phyloP scores from a whole-genome alignment of 1,139 yeast genomes.

The Sugiyamaella paludigena region DNA sequence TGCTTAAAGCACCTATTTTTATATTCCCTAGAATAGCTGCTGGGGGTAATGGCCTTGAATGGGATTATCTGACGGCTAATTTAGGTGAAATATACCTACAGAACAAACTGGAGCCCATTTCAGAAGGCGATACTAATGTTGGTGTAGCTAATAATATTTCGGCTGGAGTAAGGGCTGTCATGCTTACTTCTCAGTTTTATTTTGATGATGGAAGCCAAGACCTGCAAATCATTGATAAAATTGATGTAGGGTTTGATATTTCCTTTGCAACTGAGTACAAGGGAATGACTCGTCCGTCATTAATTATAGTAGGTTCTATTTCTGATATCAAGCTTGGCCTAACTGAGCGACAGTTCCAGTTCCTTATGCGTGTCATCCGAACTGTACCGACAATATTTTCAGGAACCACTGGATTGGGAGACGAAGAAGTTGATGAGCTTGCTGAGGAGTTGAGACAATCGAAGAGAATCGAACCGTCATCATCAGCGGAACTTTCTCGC shows the following conservation, averaged over 20 bases:
- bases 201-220: constrained; percentile 50
- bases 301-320: constrained; percentile 57
- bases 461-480: constrained; percentile 20
- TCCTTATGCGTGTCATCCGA: constrained; percentile 54
- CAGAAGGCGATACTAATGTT: constrained; percentile 17
- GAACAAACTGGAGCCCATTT: constrained; percentile 51
- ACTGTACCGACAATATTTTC: constrained; percentile 58
- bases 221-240: constrained; percentile 64
- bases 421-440: constrained; percentile 60
- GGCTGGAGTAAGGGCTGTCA: constrained; percentile 72
- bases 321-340: constrained; percentile 65
- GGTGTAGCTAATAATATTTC: constrained; percentile 45
- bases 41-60: constrained; percentile 1
- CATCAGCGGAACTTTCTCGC: constrained; percentile 12
- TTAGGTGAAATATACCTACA: constrained; percentile 80
- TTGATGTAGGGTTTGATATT: constrained; percentile 64
- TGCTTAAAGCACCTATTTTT: constrained; percentile 76
- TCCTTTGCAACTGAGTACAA: constrained; percentile 48
- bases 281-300: constrained; percentile 47
- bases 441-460: constrained; percentile 32
- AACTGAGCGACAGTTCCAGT: constrained; percentile 74
- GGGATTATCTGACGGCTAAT: constrained; percentile 55
- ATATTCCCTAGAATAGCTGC: constrained; percentile 63
- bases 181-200: constrained; percentile 58
- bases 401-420: constrained; percentile 45